Percentiles rank a stretch among this genome's conserved stretches.
Conservation (phyloP, 2,329 filamentous ascomycete genomes). For the Blastomyces gilchristii region DNA sequence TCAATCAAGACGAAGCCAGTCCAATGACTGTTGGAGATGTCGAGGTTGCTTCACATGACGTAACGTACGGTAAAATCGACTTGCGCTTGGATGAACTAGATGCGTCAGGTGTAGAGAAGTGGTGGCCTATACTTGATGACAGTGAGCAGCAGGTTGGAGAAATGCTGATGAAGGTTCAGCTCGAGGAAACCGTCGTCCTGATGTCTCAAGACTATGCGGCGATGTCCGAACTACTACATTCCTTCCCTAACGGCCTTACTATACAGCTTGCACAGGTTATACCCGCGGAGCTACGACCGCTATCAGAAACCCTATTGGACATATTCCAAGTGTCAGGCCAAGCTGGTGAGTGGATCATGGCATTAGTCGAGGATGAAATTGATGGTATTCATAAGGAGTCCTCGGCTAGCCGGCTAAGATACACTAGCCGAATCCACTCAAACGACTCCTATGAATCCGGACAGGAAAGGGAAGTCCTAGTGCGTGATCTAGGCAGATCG, state of each 20-base stretch:
- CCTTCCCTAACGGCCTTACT: conserved; percentile 73
- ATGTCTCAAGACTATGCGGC: conserved; percentile 75
- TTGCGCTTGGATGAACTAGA: conserved; percentile 71
- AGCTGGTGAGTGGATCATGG: conserved; percentile 81
- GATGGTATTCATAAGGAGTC: conserved; percentile 81
- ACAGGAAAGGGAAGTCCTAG: conserved; percentile 50
- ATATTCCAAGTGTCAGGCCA: conserved; percentile 89
- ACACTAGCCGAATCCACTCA: conserved; percentile 54
- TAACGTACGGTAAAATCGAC: conserved; percentile 54
- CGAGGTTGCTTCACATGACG: conserved; percentile 39
- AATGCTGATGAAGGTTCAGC: conserved; percentile 69
- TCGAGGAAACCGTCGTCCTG: conserved; percentile 83
- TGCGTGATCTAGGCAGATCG: conserved; percentile 54
- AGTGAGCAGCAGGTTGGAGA: conserved; percentile 68
- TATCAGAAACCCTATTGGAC: conserved; percentile 80
- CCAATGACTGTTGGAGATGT: conserved; percentile 33
- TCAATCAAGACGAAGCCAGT: conserved; percentile 32
- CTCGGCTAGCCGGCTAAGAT: conserved; percentile 52
- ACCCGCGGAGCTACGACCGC: conserved; percentile 62
- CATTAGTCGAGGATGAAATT: conserved; percentile 91
- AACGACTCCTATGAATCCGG: conserved; percentile 48
- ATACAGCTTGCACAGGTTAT: conserved; percentile 72
- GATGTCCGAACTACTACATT: conserved; percentile 72
- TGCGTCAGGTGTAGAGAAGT: conserved; percentile 69
- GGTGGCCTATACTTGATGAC: conserved; percentile 73